A percentile compares a stretch with the other conserved stretches of the same genome.
Conservation (phyloP, 2,329 filamentous ascomycete species). For the Domatiomyces catenatus region DNA sequence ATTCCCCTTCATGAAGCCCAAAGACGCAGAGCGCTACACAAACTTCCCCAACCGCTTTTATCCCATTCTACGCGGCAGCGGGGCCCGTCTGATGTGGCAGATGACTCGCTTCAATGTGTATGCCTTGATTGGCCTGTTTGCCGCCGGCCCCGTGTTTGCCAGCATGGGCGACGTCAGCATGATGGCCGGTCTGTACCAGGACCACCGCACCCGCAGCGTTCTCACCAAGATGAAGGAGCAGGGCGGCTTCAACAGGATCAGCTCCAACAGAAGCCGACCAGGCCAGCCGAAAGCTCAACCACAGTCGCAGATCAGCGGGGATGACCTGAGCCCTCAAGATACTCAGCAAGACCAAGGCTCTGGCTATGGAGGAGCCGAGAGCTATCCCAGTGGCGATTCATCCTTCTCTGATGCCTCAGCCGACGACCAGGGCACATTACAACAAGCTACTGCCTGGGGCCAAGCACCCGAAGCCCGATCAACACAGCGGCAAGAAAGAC, state of each 20-base stretch:
- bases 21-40: constrained; percentile 13
- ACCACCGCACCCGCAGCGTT: constrained; percentile 12
- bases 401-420: background rate
- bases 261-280: background rate
- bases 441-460: background rate
- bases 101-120: constrained; percentile 12
- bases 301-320: background rate
- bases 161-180: constrained; percentile 6
- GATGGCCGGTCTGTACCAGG: constrained; percentile 8
- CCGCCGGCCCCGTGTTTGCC: constrained; percentile 6
- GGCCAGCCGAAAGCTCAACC: background rate
- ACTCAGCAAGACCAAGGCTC: background rate
- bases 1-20: constrained; percentile 14
- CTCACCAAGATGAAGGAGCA: constrained; percentile 5
- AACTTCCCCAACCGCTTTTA: constrained; percentile 9
- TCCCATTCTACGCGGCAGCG: constrained; percentile 10
- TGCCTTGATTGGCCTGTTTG: constrained; percentile 5
- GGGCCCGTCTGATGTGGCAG: constrained; percentile 13
- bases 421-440: background rate
- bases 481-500: background rate
- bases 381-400: background rate
- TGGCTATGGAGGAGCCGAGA: background rate
- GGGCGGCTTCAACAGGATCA: constrained; percentile 3
- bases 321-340: background rate
- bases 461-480: background rate